phyloP scores from a whole-genome alignment of 176 grass and related monocot genomes.

The Musa beccarii region DNA sequence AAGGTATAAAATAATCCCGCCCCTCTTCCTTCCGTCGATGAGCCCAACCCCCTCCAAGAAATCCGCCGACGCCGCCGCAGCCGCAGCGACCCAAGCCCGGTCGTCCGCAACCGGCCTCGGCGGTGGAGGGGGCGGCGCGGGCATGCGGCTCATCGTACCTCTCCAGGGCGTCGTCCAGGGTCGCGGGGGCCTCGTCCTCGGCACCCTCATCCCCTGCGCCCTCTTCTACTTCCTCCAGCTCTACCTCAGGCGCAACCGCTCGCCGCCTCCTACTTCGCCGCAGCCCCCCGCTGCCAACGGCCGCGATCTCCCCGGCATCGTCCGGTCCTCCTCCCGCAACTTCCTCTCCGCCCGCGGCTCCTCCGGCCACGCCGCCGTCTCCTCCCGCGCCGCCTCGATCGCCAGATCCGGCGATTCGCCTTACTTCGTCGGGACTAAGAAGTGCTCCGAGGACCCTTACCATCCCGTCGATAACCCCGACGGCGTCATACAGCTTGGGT shows the following conservation, averaged over 20 bases:
- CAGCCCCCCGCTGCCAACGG: neutral
- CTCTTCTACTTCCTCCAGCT: slow-evolving; percentile 99
- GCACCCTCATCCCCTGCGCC: slow-evolving; percentile 88
- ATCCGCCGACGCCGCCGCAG: neutral
- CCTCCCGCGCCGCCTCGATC: slow-evolving; percentile 38
- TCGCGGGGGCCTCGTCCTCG: slow-evolving; percentile 78
- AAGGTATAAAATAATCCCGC: neutral
- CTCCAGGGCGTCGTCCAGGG: slow-evolving; percentile 96
- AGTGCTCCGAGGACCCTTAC: slow-evolving; percentile 49
- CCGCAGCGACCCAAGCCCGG: neutral
- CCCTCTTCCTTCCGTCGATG: neutral
- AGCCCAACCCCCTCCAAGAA: neutral
- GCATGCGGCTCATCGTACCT: slow-evolving; percentile 88
- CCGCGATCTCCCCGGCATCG: slow-evolving; percentile 27
- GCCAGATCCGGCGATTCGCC: slow-evolving; percentile 50
- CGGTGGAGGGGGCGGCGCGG: slow-evolving; percentile 6
- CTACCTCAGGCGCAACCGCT: slow-evolving; percentile 83
- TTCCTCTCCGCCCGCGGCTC: slow-evolving; percentile 42
- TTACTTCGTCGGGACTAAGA: slow-evolving; percentile 53
- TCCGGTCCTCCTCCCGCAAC: slow-evolving; percentile 49
- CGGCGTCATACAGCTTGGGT: slow-evolving; percentile 75
- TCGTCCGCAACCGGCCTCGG: neutral
- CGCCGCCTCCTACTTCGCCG: neutral
- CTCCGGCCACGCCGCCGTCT: slow-evolving; percentile 24
- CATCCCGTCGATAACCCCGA: slow-evolving; percentile 40